Conservation (phyloP, 1,284 basidiomycete genomes). For the Sutorius eximius region DNA sequence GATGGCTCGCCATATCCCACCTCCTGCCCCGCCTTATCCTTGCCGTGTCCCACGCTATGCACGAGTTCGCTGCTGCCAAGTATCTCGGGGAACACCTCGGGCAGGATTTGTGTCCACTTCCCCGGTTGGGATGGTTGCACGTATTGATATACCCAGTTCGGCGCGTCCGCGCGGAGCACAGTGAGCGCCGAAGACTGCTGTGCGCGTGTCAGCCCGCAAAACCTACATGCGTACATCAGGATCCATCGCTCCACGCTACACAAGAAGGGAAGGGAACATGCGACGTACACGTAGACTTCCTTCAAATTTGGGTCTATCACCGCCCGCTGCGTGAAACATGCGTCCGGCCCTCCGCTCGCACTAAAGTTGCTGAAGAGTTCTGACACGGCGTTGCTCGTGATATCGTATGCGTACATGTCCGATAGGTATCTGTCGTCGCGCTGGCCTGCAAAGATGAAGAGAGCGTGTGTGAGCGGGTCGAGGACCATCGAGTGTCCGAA, state of each 20-base stretch:
- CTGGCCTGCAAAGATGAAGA: constrained; percentile 74
- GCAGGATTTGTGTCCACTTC: constrained; percentile 60
- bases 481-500: constrained; percentile 79
- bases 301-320: constrained; percentile 60
- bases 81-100: constrained; percentile 25
- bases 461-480: constrained; percentile 53
- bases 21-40: neutral
- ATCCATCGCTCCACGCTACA: no score
- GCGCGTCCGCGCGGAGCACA: constrained; percentile 47
- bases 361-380: constrained; percentile 63
- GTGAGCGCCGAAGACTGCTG: constrained; percentile 43
- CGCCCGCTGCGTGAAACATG: constrained; percentile 70
- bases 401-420: constrained; percentile 74
- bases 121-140: constrained; percentile 49
- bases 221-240: constrained; percentile 38
- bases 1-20: constrained; percentile 21
- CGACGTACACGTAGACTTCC: constrained; percentile 71
- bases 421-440: constrained; percentile 61
- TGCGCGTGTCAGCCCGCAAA: constrained; percentile 56
- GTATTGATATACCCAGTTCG: constrained; percentile 68
- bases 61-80: neutral
- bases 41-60: neutral
- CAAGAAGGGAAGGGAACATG: neutral
- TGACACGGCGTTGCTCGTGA: constrained; percentile 54
- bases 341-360: constrained; percentile 57